A percentile compares a stretch with the other conserved stretches of the same genome.
Conservation (phyloP, 352 stramenopile species). For the Phytophthora vignae region DNA sequence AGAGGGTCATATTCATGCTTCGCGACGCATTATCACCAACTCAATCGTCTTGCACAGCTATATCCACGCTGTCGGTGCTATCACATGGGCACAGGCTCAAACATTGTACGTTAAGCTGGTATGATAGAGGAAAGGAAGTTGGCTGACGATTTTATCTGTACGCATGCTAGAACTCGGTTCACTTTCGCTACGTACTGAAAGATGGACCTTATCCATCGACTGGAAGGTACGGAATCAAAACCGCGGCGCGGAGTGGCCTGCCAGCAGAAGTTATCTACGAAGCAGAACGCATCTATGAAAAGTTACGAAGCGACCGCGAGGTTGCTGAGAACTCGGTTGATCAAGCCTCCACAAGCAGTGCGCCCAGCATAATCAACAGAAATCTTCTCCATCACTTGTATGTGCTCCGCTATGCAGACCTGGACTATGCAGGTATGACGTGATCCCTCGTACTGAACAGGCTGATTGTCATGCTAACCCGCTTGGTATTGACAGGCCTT, state of each 20-base stretch:
- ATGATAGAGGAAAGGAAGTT: neutral
- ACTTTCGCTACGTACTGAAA: conserved; percentile 73
- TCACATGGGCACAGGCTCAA: conserved; percentile 63
- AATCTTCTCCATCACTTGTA: conserved; percentile 82
- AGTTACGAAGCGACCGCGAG: conserved; percentile 36
- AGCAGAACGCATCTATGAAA: conserved; percentile 57
- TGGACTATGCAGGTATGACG: conserved; percentile 62
- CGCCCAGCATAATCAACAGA: conserved; percentile 39
- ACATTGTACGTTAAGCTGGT: conserved; percentile 43
- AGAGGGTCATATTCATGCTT: conserved; percentile 86
- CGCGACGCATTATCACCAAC: conserved; percentile 90
- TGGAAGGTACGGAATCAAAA: conserved; percentile 87
- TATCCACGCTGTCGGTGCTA: conserved; percentile 79
- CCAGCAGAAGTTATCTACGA: conserved; percentile 67
- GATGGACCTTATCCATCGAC: conserved; percentile 66
- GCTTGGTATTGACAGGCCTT: conserved; percentile 43
- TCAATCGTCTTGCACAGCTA: conserved; percentile 68
- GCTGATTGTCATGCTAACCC: neutral
- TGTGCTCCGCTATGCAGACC: conserved; percentile 64
- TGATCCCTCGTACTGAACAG: neutral
- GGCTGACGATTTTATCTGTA: neutral
- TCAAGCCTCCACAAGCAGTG: conserved; percentile 13
- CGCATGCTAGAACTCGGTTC: conserved; percentile 49
- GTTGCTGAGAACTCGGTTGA: conserved; percentile 14
- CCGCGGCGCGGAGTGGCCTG: conserved; percentile 77